These are phyloP conservation scores for Leishmania gerbilli DNA, from an alignment of 208 protist species.

Conservation along the genomic window DNA sequence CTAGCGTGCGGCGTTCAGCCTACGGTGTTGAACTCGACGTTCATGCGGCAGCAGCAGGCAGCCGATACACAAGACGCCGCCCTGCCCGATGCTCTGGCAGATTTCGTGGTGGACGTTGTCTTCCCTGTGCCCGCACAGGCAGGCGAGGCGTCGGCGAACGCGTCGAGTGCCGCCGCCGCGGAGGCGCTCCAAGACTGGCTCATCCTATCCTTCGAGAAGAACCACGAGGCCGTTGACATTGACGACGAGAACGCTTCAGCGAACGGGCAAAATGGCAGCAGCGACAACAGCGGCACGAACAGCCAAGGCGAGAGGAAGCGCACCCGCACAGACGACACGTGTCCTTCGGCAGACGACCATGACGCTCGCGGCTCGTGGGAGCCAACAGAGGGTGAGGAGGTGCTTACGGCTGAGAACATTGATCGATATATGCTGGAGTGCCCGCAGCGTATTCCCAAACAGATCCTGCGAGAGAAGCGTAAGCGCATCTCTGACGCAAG, in stretches of 20 bases:
- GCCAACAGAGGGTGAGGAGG: constrained; percentile 47
- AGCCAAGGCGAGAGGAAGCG: background rate
- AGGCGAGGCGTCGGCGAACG: background rate
- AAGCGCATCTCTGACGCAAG: constrained; percentile 42
- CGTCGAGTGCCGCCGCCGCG: background rate
- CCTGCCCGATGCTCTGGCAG: constrained; percentile 45
- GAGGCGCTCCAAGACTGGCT: constrained; percentile 67
- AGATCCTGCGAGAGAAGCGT: constrained; percentile 57
- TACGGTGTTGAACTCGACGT: constrained; percentile 43
- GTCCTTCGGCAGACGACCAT: background rate
- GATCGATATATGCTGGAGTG: constrained; percentile 64
- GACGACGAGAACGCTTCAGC: constrained; percentile 18
- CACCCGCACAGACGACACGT: background rate
- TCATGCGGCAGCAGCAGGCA: constrained; percentile 15
- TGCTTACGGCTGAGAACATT: constrained; percentile 80
- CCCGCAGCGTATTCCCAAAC: constrained; percentile 59
- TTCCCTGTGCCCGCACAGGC: constrained; percentile 45
- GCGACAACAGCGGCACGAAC: constrained; percentile 2
- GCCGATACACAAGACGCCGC: background rate
- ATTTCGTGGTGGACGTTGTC: constrained; percentile 89
- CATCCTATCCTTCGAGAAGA: constrained; percentile 71
- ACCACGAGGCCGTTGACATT: constrained; percentile 60
- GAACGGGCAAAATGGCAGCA: constrained; percentile 22
- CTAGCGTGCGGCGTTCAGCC: constrained; percentile 77
- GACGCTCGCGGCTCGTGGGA: constrained; percentile 37